Conservation (phyloP, 78 protist genomes). For the Creolimax fragrantissima region DNA sequence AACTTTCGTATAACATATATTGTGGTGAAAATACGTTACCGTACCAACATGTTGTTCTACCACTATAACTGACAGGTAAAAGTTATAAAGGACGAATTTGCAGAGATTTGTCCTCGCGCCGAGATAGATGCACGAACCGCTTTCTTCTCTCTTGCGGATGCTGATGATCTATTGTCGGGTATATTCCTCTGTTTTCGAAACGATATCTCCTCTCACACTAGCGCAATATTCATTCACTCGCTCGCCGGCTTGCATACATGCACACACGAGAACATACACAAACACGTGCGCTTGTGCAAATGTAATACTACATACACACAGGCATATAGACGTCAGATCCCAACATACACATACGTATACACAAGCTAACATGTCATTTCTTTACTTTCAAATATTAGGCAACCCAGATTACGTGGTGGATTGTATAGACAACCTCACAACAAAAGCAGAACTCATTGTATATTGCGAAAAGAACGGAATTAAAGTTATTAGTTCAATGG, state of each 20-base stretch:
- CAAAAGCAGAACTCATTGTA: slow-evolving; percentile 42
- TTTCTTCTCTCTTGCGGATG: slow-evolving; percentile 28
- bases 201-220: no score
- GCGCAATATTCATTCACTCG: no score
- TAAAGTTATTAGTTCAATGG: slow-evolving; percentile 42
- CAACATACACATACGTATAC: no score
- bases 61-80: slow-evolving; percentile 22
- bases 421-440: slow-evolving; percentile 49
- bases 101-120: slow-evolving; percentile 31
- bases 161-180: slow-evolving; percentile 22
- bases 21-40: no score
- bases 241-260: no score
- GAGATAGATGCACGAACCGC: slow-evolving; percentile 35
- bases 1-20: no score
- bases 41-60: no score
- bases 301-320: no score
- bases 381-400: neutral
- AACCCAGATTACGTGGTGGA: slow-evolving; percentile 51
- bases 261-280: no score
- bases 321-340: no score
- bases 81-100: slow-evolving; percentile 1
- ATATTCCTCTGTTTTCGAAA: neutral
- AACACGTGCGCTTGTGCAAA: no score
- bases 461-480: slow-evolving; percentile 33
- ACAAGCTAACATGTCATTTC: no score